Evolutionary conservation across 495 filamentous ascomycete species (phyloP).

Genomic region (Penicillium malachiteum): DNA sequence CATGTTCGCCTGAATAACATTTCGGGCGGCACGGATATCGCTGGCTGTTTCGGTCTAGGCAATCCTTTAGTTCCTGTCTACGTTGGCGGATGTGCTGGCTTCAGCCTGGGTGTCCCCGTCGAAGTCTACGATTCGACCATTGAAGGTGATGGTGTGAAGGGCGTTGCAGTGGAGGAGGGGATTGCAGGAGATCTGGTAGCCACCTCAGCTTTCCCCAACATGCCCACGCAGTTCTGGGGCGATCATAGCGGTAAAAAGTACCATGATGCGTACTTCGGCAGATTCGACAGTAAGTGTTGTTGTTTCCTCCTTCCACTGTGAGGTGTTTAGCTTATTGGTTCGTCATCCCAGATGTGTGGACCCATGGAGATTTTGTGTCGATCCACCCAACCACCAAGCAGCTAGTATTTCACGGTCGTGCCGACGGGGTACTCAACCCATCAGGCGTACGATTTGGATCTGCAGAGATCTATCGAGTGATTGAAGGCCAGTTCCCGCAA

Average conservation of each 20-base stretch:
- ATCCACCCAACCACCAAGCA: slow-evolving; percentile 64
- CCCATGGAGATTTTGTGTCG: slow-evolving; percentile 76
- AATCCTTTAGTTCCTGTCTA: slow-evolving; percentile 70
- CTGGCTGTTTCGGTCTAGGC: slow-evolving; percentile 65
- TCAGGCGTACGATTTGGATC: slow-evolving; percentile 75
- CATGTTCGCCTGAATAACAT: slow-evolving; percentile 66
- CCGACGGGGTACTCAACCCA: slow-evolving; percentile 77
- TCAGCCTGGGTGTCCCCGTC: slow-evolving; percentile 61
- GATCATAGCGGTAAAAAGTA: slow-evolving; percentile 57
- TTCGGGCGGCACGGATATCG: slow-evolving; percentile 75
- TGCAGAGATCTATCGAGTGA: slow-evolving; percentile 72
- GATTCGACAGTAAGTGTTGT: slow-evolving; percentile 50
- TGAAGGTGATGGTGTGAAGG: slow-evolving; percentile 52
- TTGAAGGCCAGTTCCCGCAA: slow-evolving; percentile 63
- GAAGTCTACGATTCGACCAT: slow-evolving; percentile 58
- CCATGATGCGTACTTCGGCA: slow-evolving; percentile 67
- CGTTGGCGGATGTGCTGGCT: slow-evolving; percentile 65
- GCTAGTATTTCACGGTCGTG: slow-evolving; percentile 69
- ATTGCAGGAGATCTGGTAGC: slow-evolving; percentile 72
- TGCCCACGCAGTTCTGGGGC: slow-evolving; percentile 72
- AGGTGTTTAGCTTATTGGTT: neutral
- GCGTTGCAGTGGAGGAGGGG: slow-evolving; percentile 53
- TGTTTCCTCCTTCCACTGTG: neutral
- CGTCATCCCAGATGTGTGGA: slow-evolving; percentile 59
- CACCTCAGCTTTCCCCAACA: slow-evolving; percentile 65